These are phyloP conservation scores for Candida piceae DNA, from an alignment of 805 yeast genomes.

Conservation along the genomic window DNA sequence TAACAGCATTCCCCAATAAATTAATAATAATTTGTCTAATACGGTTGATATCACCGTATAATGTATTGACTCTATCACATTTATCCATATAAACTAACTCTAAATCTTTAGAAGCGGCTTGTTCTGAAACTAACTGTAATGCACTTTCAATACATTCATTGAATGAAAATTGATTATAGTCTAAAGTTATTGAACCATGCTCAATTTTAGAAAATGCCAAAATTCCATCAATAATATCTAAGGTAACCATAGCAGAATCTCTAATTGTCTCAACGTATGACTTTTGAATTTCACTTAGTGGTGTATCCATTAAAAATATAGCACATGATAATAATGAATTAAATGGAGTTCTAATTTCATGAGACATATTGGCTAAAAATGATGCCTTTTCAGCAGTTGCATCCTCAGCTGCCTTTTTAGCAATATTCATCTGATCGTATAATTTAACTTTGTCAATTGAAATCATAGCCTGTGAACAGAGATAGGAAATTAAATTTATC, in stretches of 20 bases:
- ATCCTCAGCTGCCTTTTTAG: constrained; percentile 49
- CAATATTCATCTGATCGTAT: constrained; percentile 43
- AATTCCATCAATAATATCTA: constrained; percentile 50
- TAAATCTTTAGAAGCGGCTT: constrained; percentile 38
- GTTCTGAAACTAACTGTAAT: constrained; percentile 43
- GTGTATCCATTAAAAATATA: constrained; percentile 45
- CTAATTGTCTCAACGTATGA: constrained; percentile 50
- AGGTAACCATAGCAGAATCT: constrained; percentile 45
- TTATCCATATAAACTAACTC: constrained; percentile 41
- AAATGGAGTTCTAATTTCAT: constrained; percentile 53
- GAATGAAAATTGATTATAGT: constrained; percentile 39
- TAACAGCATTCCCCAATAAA: constrained; percentile 49
- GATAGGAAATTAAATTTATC: constrained; percentile 35
- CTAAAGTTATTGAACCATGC: constrained; percentile 46
- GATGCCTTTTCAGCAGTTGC: constrained; percentile 53
- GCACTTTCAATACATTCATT: constrained; percentile 44
- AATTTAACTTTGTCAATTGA: constrained; percentile 43
- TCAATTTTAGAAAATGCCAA: constrained; percentile 51
- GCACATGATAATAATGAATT: constrained; percentile 46
- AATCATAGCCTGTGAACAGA: constrained; percentile 50
- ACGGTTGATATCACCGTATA: constrained; percentile 46
- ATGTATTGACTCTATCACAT: constrained; percentile 34
- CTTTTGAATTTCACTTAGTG: constrained; percentile 36
- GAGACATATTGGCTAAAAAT: constrained; percentile 51
- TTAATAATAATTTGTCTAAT: constrained; percentile 48